Evolutionary conservation across 2,329 filamentous ascomycete species (phyloP).

Genomic region (Pestalotiopsis sp.): DNA sequence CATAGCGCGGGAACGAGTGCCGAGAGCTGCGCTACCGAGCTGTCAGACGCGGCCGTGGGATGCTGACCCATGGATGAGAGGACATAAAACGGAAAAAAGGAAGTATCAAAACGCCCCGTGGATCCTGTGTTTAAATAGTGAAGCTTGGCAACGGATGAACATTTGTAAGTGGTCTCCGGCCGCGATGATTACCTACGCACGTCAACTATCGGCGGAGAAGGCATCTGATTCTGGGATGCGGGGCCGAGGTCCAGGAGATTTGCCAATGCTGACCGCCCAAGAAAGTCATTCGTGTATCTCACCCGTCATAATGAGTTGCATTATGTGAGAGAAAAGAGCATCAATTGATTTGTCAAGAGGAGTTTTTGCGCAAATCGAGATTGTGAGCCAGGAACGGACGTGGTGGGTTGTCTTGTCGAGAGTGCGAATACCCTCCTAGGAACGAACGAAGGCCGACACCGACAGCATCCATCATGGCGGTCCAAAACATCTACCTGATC

Average conservation of each 20-base stretch:
- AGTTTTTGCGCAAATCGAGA: not conserved
- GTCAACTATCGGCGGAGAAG: not conserved
- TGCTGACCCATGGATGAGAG: not conserved
- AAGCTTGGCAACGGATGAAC: not conserved
- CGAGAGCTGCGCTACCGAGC: not conserved
- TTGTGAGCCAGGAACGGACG: not conserved
- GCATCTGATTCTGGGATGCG: not conserved
- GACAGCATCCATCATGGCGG: slow-evolving; percentile 11
- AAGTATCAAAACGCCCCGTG: not conserved
- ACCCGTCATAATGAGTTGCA: not conserved
- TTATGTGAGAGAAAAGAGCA: not conserved
- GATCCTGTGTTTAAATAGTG: not conserved
- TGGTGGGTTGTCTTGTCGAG: not conserved
- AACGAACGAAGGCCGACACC: not conserved
- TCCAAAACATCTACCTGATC: slow-evolving; percentile 32
- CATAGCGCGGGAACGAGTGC: not conserved
- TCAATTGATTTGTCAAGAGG: not conserved
- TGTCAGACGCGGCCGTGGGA: not conserved
- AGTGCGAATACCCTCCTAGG: not conserved
- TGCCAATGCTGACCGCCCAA: slow-evolving; percentile 7
- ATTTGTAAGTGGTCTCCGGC: not conserved
- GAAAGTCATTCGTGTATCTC: not conserved
- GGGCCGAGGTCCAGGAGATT: slow-evolving; percentile 1
- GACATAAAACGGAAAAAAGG: not conserved
- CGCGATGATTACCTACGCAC: not conserved